Evolutionary conservation across 495 filamentous ascomycete genomes (phyloP).

Genomic region (Daldinia loculata): DNA sequence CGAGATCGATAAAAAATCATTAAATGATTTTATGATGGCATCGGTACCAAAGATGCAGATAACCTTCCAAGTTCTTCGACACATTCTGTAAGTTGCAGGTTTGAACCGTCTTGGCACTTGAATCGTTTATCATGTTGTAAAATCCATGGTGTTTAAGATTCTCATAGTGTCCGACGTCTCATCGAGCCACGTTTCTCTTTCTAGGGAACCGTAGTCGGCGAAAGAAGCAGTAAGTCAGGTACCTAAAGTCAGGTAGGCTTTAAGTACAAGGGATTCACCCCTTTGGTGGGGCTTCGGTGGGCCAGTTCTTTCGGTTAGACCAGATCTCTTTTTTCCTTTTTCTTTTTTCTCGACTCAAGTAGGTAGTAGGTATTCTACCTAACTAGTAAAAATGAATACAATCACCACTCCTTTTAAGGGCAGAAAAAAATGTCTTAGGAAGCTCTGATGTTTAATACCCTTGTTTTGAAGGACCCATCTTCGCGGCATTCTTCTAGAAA

Average conservation of each 20-base stretch:
- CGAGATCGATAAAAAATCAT: neutral
- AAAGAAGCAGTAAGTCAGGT: neutral
- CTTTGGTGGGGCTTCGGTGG: slow-evolving; percentile 21
- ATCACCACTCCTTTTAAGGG: neutral
- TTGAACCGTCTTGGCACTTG: neutral
- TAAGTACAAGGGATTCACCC: neutral
- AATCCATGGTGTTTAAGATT: neutral
- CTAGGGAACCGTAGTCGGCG: neutral
- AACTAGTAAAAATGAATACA: too few species aligned
- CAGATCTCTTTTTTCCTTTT: slow-evolving; percentile 11
- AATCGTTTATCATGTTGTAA: neutral
- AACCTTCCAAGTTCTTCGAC: neutral
- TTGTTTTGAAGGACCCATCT: neutral
- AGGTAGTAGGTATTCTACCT: too few species aligned
- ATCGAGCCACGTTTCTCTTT: slow-evolving; percentile 5
- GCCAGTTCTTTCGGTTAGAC: slow-evolving; percentile 15
- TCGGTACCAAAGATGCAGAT: neutral
- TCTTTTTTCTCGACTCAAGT: slow-evolving; percentile 8
- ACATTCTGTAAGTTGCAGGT: neutral
- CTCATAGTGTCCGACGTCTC: neutral
- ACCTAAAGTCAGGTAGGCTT: neutral
- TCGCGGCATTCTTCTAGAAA: slow-evolving; percentile 7
- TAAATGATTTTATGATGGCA: neutral
- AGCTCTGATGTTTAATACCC: neutral
- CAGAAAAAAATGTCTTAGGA: slow-evolving; percentile 8